Base-by-base conservation (phyloP, 306 rosid genomes). In the Vigna mungo region DNA sequence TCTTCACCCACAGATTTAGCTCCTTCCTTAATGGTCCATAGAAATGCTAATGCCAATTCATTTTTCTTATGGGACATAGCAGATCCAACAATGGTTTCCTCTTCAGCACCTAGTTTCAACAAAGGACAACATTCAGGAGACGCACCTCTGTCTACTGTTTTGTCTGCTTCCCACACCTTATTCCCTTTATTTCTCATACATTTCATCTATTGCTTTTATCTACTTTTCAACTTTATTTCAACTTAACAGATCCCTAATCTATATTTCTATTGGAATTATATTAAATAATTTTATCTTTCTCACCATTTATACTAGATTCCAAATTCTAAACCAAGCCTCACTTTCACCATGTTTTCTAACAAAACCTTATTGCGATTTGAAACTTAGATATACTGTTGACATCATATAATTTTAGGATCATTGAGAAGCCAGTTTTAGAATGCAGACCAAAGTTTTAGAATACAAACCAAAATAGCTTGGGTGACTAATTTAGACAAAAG, bases 101-200 rank as follows among this genome's bases (percentile, higher is more conserved):
- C 5, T 34, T 30, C 36, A 68, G 86, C 90, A 80, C 82, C 85
- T 64, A 78, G 88, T 83, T 83, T 89, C 51, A 41, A 47, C n/a
- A 70, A 16, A 60, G 13, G 37, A 81, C 65, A 34, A 70, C 18
- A 56, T 49, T 62, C 58, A 55, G 52, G 16, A 63, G 69, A 51
- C 59, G 41, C 56, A 49, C 9, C 13, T 9, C 12, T 41, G 13
- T 32, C 34, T 5, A 13, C 65, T 59, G 37, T 9, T 11, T 12
- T 30, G 37, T 0, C n/a, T 56, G 34, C n/a, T 20, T 23, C 8
- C 14, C 21, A 14, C 62, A 37, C 43, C 2, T 11, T 11, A 0
- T 11, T 56, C 63, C 8, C 13, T 53, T 53, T 27, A 11, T 21
- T 16, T 36, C 36, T 75, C 75, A 49, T 23, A 9, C 43, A n/a